A percentile compares a stretch with the other conserved stretches of the same genome.
These are phyloP conservation scores for Cyberlindnera maclurae DNA, from an alignment of 805 yeast species.

Conservation along the genomic window DNA sequence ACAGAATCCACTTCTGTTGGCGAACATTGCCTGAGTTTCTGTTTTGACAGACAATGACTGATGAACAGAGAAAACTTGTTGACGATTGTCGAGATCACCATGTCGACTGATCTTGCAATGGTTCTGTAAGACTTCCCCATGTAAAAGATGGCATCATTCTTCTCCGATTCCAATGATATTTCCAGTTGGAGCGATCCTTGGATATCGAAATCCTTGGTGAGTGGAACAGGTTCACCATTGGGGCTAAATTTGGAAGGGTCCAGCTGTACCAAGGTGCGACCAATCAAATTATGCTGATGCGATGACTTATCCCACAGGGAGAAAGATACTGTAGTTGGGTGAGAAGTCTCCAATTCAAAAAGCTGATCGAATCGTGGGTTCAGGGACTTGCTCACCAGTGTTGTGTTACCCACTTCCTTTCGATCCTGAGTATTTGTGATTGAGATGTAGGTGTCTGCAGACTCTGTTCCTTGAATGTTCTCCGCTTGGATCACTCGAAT, in stretches of 20 bases:
- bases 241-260: constrained; percentile 58
- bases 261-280: constrained; percentile 51
- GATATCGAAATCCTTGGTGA: constrained; percentile 47
- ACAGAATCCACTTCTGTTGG: constrained; percentile 41
- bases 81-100: constrained; percentile 62
- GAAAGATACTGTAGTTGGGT: constrained; percentile 37
- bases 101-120: constrained; percentile 55
- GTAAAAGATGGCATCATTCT: constrained; percentile 72
- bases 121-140: constrained; percentile 71
- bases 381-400: constrained; percentile 49
- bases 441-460: constrained; percentile 56
- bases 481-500: constrained; percentile 59
- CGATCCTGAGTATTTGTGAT: constrained; percentile 49
- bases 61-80: constrained; percentile 65
- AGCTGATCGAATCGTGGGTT: constrained; percentile 88
- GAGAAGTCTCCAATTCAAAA: constrained; percentile 47
- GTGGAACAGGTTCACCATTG: constrained; percentile 61
- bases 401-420: constrained; percentile 60
- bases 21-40: constrained; percentile 49
- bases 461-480: constrained; percentile 42
- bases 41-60: constrained; percentile 46
- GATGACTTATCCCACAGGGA: constrained; percentile 65
- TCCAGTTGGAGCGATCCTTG: constrained; percentile 64
- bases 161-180: constrained; percentile 72
- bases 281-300: constrained; percentile 54